phyloP scores from a whole-genome alignment of 2,329 filamentous ascomycete genomes.

The Diaporthe vaccinii region DNA sequence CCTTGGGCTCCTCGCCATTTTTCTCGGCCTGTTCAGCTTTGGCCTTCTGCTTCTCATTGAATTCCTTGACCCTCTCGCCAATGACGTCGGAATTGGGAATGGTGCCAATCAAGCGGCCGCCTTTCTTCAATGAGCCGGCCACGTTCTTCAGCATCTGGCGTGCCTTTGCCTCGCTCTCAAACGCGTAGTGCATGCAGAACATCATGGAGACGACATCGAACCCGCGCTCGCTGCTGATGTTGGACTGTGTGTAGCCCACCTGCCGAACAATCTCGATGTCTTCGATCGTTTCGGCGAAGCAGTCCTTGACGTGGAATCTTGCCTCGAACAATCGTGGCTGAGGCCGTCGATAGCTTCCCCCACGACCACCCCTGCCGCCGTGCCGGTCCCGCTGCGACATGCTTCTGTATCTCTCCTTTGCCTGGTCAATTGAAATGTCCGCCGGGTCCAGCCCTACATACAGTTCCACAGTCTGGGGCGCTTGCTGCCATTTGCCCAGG shows the following conservation, averaged over 20 bases:
- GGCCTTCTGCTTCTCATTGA: constrained; percentile 72
- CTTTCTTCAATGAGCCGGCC: constrained; percentile 89
- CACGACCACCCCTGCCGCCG: constrained; percentile 60
- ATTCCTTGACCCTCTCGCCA: constrained; percentile 80
- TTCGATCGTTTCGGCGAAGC: constrained; percentile 86
- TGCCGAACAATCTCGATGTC: constrained; percentile 85
- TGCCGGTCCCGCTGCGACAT: constrained; percentile 75
- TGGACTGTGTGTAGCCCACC: constrained; percentile 86
- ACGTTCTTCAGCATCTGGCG: constrained; percentile 95
- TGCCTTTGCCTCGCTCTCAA: constrained; percentile 91
- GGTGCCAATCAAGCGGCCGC: constrained; percentile 92
- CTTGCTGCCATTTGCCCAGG: constrained; percentile 94
- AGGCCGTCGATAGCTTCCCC: constrained; percentile 61
- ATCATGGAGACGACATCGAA: constrained; percentile 99
- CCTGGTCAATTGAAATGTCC: constrained; percentile 91
- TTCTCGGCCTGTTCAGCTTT: constrained; percentile 52
- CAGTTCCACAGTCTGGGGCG: constrained; percentile 89
- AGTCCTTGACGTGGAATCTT: constrained; percentile 92
- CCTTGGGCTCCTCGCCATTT: constrained; percentile 53
- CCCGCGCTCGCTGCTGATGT: constrained; percentile 80
- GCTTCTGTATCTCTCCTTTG: constrained; percentile 82
- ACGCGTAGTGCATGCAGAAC: constrained; percentile 99
- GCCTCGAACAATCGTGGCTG: constrained; percentile 80
- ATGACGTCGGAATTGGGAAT: constrained; percentile 98
- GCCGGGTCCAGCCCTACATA: constrained; percentile 97